A percentile compares a stretch with the other conserved stretches of the same genome.
These are phyloP conservation scores for Aspergillus nidulans DNA, from an alignment of 495 filamentous ascomycete genomes.

Conservation along the genomic window DNA sequence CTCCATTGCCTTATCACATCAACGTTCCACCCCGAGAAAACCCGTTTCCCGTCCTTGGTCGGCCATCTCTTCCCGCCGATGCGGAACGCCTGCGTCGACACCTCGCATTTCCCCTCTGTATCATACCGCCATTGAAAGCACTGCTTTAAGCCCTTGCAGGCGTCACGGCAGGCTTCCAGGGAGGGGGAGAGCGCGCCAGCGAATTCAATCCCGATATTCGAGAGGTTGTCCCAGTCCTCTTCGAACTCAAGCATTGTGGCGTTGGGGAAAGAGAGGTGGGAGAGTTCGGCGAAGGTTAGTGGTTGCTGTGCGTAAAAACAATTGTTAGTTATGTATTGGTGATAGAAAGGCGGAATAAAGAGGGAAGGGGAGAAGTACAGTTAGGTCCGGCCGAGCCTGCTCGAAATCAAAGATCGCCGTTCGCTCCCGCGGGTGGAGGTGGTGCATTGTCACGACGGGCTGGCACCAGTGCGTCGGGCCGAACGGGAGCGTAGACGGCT, in stretches of 20 bases:
- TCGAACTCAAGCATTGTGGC: conserved; percentile 26
- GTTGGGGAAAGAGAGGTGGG: conserved; percentile 33
- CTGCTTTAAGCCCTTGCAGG: conserved; percentile 34
- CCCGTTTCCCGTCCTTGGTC: conserved; percentile 2
- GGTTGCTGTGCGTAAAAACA: conserved; percentile 17
- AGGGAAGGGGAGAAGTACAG: neutral
- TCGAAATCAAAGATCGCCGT: conserved; percentile 52
- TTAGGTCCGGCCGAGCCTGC: conserved; percentile 24
- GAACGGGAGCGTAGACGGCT: conserved; percentile 37
- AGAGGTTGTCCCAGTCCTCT: conserved; percentile 48
- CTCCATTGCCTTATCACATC: conserved; percentile 13
- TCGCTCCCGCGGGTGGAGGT: conserved; percentile 49
- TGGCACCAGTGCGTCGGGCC: conserved; percentile 53
- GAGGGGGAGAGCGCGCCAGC: conserved; percentile 33
- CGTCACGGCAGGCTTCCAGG: conserved; percentile 34
- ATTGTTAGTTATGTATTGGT: neutral
- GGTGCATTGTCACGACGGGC: conserved; percentile 57
- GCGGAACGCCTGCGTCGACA: conserved; percentile 12
- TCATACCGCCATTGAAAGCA: conserved; percentile 23
- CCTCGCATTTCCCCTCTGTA: conserved; percentile 5
- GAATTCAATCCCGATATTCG: conserved; percentile 36
- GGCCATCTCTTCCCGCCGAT: conserved; percentile 8
- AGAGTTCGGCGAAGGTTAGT: conserved; percentile 44
- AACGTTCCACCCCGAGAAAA: conserved; percentile 13
- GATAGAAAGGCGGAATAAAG: neutral